Percentiles rank a stretch among this genome's conserved stretches.
Conservation (phyloP, 2,329 filamentous ascomycete genomes). For the Neofusicoccum cordaticola region DNA sequence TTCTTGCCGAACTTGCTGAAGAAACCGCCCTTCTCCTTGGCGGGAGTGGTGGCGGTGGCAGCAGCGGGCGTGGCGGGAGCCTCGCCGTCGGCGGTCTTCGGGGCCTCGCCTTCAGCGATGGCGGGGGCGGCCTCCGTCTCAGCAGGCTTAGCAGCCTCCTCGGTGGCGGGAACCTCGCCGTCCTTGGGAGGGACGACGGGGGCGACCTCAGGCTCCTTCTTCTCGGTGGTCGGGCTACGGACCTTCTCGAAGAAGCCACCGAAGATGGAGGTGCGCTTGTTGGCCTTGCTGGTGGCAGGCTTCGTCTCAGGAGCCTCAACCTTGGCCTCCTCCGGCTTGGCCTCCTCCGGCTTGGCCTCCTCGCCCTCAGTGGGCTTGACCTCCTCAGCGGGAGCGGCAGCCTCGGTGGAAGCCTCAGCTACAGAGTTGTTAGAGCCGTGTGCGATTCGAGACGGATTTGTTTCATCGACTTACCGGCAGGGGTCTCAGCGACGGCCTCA, state of each 20-base stretch:
- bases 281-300: constrained; percentile 55
- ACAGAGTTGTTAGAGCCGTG: not conserved
- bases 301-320: constrained; percentile 36
- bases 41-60: constrained; percentile 39
- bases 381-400: constrained; percentile 40
- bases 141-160: constrained; percentile 25
- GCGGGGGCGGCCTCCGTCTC: constrained; percentile 22
- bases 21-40: constrained; percentile 58
- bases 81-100: constrained; percentile 25
- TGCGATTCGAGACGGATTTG: no score
- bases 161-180: constrained; percentile 35
- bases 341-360: constrained; percentile 23
- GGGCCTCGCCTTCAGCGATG: constrained; percentile 1
- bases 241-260: constrained; percentile 65
- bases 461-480: constrained; percentile 28
- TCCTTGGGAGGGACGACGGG: constrained; percentile 50
- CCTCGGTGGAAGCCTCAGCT: constrained; percentile 26
- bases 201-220: constrained; percentile 67
- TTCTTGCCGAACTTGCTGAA: constrained; percentile 65
- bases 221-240: constrained; percentile 54
- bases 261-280: constrained; percentile 86
- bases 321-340: constrained; percentile 41
- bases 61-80: constrained; percentile 23
- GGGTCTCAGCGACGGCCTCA: constrained; percentile 28
- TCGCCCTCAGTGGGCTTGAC: constrained; percentile 24